Evolutionary conservation across 352 stramenopile genomes (phyloP), one percentile per base, ranked within the genome.

Genomic region (Phytophthora melonis): DNA sequence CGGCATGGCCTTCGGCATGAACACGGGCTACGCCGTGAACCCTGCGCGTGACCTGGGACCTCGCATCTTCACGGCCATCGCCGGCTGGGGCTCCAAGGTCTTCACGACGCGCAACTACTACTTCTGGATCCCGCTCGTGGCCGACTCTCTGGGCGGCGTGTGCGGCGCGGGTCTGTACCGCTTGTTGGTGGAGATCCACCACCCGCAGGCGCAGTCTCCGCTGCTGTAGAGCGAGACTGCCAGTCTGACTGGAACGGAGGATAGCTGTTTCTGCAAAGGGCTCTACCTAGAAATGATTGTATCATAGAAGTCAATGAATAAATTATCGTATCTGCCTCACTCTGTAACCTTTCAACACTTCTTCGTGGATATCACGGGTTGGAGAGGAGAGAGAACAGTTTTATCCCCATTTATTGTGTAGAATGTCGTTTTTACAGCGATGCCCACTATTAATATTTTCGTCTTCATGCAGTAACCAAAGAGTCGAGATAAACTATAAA

Each of bases 71-170:
- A 75, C 69, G 8, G 60, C 47, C 16, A 58, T 75, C 36, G 74
- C 77, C 34, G 80, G 78, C 27, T 87, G 76, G 75, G 77, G 79
- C 41, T 80, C 70, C 45, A 76, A 84, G 59, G 77, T 84, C 16
- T 88, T 86, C 69, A 82, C 77, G 10, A n/a, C 69, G 7, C 64
- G 68, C 63, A 39, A 76, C 56, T 54, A 77, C 60, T 88, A 88
- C 76, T 88, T 88, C 66, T 86, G 78, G 79, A 81, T 88, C 56
- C 81, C 81, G 18, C 77, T 88, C 47, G 68, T 86, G 23, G 81
- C 77, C 74, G 1, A 25, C 23, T 25, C 23, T 25, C 52, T 69
- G 7, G 79, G 79, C 45, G 78, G 70, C 5, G 68, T 81, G 14
- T 43, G 76, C 34, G 81, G 81, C 19, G 73, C 60, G 2, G 69